phyloP scores from a whole-genome alignment of 148 eudicot genomes.

The Fagopyrum homotropicum region DNA sequence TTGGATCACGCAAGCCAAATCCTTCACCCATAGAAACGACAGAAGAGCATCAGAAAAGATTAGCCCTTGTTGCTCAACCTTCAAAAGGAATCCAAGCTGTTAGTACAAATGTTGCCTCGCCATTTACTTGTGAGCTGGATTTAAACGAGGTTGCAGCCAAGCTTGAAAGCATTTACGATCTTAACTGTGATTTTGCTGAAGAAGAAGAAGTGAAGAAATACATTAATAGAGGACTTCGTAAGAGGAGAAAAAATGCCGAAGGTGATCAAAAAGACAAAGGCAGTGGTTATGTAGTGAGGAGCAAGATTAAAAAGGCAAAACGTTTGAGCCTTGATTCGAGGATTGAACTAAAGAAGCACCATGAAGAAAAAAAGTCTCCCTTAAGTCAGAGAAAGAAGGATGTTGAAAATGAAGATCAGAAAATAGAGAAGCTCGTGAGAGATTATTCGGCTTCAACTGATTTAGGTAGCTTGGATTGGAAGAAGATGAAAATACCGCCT shows the following conservation, averaged over 20 bases:
- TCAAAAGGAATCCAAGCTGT: slow-evolving; percentile 36
- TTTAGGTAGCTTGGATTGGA: slow-evolving; percentile 82
- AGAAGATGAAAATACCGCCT: slow-evolving; percentile 91
- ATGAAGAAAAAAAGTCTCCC: slow-evolving; percentile 34
- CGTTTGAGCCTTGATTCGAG: slow-evolving; percentile 72
- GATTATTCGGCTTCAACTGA: slow-evolving; percentile 70
- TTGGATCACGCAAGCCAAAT: slow-evolving; percentile 39
- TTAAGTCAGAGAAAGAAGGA: slow-evolving; percentile 23
- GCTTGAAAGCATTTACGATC: slow-evolving; percentile 69
- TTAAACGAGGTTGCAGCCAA: slow-evolving; percentile 83
- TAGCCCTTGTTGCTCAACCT: slow-evolving; percentile 37
- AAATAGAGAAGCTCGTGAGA: slow-evolving; percentile 56
- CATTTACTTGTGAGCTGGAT: slow-evolving; percentile 52
- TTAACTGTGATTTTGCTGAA: slow-evolving; percentile 39
- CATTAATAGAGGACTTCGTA: slow-evolving; percentile 27
- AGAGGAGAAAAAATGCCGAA: slow-evolving; percentile 31
- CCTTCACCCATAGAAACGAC: slow-evolving; percentile 36
- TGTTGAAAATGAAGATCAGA: slow-evolving; percentile 39
- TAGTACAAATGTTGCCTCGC: slow-evolving; percentile 35
- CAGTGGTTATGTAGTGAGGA: slow-evolving; percentile 43
- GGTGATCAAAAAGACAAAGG: slow-evolving; percentile 29
- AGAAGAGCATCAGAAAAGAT: slow-evolving; percentile 54
- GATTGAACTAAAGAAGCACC: slow-evolving; percentile 54
- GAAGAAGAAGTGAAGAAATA: slow-evolving; percentile 24
- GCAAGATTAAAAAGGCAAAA: slow-evolving; percentile 32